Evolutionary conservation across 2,329 filamentous ascomycete genomes (phyloP), one percentile per base, ranked within the genome.

Genomic region (Venturiaceae sp.): DNA sequence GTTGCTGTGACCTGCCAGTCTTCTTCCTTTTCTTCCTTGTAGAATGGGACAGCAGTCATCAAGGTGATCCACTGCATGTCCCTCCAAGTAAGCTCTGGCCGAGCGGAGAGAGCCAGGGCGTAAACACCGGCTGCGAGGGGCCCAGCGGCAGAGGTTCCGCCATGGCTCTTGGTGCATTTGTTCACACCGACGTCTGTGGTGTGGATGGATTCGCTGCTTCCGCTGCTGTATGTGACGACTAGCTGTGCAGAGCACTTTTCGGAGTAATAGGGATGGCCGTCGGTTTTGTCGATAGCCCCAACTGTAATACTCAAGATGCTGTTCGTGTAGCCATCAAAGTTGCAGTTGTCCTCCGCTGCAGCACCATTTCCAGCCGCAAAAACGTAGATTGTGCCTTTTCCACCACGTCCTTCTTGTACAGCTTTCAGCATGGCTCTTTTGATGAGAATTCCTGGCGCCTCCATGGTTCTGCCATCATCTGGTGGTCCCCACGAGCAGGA

Each of bases 311-410:
- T 96, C 79, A 97, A 99, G 66, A 99, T 99, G 69, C 92, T 96
- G 77, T 99, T 99, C 60, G 94, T 99, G 74, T 99, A 99, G 39
- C 94, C 94, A 69, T 99, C 94, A 70, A 99, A 99, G 71, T 99
- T 99, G 80, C 94, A 99, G 74, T 99, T 97, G 71, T 99, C 94
- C 52, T 89, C 92, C 63, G 78, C 83, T 3, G 80, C 78, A 9
- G 92, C 95, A 60, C 94, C 94, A 68, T 99, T 99, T 60, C 94
- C 94, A 64, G 92, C 92, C 46, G 94, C 94, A 72, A 99, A 99
- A 58, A 99, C 94, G 67, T 91, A 99, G 64, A 99, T 88, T 30
- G 90, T 95, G 8, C 94, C 94, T 57, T 86, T 83, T 3, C 91
- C 90, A 54, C 77, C 80, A 55, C 94, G 87, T 44, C 94, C 94